Evolutionary conservation across 2,329 filamentous ascomycete genomes (phyloP).

Genomic region (Volutella citrinella): DNA sequence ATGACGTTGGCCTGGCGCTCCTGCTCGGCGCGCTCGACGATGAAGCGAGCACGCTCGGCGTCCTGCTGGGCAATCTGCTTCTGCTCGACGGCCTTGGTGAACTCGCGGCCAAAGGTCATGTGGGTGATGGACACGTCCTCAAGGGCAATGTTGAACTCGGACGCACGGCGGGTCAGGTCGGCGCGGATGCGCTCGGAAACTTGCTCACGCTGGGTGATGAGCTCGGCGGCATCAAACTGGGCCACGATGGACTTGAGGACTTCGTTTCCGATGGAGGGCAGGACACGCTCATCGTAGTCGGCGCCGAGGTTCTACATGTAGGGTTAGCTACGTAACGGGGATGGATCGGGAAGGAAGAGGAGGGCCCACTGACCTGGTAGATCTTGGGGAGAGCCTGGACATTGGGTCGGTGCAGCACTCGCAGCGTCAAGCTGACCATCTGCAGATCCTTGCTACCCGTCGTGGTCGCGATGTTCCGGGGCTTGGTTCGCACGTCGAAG

Average conservation of each 20-base stretch:
- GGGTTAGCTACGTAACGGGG: conserved; percentile 9
- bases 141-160: conserved; percentile 98
- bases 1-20: conserved; percentile 99
- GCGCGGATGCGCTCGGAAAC: conserved; percentile 91
- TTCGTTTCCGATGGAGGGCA: conserved; percentile 98
- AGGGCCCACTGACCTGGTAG: conserved; percentile 81
- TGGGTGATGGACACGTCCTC: conserved; percentile 99
- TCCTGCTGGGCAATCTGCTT: conserved; percentile 99
- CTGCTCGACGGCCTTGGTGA: conserved; percentile 98
- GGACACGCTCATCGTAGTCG: conserved; percentile 97
- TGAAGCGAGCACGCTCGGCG: conserved; percentile 93
- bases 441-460: conserved; percentile 98
- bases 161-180: conserved; percentile 87
- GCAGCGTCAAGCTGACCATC: conserved; percentile 97
- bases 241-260: conserved; percentile 98
- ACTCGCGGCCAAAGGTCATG: conserved; percentile 99
- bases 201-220: conserved; percentile 98
- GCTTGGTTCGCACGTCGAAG: conserved; percentile 97
- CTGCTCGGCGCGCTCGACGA: conserved; percentile 98
- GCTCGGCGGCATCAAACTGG: conserved; percentile 96
- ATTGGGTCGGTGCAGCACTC: conserved; percentile 91
- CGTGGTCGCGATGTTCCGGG: conserved; percentile 94
- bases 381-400: conserved; percentile 93
- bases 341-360: background rate
- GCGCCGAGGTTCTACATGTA: conserved; percentile 78